phyloP scores from a whole-genome alignment of 78 protist species.

The Pigoraptor vietnamica region DNA sequence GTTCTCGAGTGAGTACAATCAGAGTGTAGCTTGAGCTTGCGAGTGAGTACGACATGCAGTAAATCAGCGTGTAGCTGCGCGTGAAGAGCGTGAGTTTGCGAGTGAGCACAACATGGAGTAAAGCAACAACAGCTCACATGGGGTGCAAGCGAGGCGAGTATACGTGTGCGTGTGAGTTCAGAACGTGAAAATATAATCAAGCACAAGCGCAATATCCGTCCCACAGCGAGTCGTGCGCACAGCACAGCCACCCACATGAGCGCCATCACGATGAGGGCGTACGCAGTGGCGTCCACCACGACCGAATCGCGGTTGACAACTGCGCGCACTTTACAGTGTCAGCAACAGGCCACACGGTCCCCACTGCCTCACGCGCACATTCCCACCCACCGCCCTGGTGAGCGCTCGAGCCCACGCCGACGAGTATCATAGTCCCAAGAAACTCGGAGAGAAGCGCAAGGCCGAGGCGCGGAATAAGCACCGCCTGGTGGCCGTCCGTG shows the following conservation, averaged over 20 bases:
- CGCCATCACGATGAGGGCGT: not conserved
- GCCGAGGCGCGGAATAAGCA: not conserved
- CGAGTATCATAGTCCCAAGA: not conserved
- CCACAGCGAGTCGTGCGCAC: no score
- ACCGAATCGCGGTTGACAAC: not conserved
- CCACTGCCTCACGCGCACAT: no score
- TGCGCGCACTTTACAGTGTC: no score
- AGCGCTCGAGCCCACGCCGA: not conserved
- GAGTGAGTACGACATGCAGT: not conserved
- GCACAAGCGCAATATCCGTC: no score
- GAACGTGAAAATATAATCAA: no score
- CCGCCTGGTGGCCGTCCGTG: not conserved
- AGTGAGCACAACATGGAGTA: not conserved
- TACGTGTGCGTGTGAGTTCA: not conserved
- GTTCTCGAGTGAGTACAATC: not conserved
- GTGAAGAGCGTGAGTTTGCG: no score
- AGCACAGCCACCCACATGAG: not conserved
- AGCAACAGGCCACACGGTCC: no score
- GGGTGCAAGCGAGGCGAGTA: not conserved
- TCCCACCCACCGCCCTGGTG: not conserved
- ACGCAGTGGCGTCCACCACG: not conserved
- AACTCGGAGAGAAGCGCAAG: not conserved
- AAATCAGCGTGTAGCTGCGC: not conserved
- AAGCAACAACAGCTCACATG: no score
- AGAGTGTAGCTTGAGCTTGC: no score